phyloP scores from a whole-genome alignment of 2,329 filamentous ascomycete genomes.

The Pseudogymnoascus pannorum region DNA sequence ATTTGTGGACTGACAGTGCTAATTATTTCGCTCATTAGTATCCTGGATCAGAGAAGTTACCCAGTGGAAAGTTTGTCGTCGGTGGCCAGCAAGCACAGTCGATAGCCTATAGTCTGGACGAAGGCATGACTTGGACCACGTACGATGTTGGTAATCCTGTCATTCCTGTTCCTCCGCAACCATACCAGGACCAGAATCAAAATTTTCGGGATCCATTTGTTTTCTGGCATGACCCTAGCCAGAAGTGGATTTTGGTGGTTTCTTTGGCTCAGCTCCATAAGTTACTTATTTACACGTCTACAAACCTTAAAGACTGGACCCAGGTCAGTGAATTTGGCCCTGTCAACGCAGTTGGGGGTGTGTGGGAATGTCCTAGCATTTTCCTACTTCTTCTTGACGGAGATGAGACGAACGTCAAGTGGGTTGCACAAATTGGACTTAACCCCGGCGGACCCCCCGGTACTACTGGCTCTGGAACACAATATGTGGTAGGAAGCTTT shows the following conservation, averaged over 20 bases:
- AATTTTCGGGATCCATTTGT: constrained; percentile 60
- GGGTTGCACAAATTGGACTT: too few species aligned
- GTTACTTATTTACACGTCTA: constrained; percentile 50
- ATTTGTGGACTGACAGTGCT: neutral
- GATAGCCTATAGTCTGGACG: too few species aligned
- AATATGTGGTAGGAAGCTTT: too few species aligned
- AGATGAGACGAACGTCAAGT: constrained; percentile 21
- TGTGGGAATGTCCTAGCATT: constrained; percentile 47
- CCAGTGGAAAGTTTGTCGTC: too few species aligned
- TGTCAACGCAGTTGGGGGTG: neutral
- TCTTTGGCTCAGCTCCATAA: constrained; percentile 45
- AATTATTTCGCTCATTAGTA: neutral
- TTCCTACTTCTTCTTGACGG: constrained; percentile 13
- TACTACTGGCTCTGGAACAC: too few species aligned
- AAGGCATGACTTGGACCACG: too few species aligned
- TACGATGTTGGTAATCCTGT: too few species aligned
- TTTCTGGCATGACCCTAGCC: constrained; percentile 42
- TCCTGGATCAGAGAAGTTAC: constrained; percentile 13
- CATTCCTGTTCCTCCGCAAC: too few species aligned
- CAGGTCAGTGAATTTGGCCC: constrained; percentile 43
- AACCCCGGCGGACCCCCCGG: too few species aligned
- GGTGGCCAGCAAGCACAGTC: too few species aligned
- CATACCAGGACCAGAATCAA: neutral
- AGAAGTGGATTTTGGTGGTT: constrained; percentile 49
- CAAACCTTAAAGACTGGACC: constrained; percentile 49